Evolutionary conservation across 371 early-diverging fungal species (phyloP), one percentile per base, ranked within the genome.

Genomic region (Mucor plumbeus): DNA sequence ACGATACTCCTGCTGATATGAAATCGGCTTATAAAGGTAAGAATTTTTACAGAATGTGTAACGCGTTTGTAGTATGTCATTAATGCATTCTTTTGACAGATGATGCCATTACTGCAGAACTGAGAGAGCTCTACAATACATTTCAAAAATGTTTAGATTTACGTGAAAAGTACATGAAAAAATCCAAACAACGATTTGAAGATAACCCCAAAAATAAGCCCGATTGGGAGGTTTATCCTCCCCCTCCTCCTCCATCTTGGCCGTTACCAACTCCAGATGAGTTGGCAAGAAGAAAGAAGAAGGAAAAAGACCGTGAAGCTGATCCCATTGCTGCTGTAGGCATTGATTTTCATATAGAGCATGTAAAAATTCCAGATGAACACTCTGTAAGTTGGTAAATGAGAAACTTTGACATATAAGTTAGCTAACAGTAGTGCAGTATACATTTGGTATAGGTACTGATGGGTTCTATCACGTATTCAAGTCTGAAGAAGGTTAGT

Each of bases 151-250:
- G 95, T 70, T 82, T 94, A 0, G 85, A 91, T 41, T 73, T 97
- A 40, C 90, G 98, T 53, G 87, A 90, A 70, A 93, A 93, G 75
- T 97, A 97, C 84, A 94, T 97, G 88, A 64, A 64, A 59, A 70
- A 78, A 3, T 91, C 92, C 5, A 76, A 87, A n/a, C 98, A 97
- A 76, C 81, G 87, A 36, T 80, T 89, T 13, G 82, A 84, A 10
- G 97, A 95, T 68, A 95, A 97, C 75, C 98, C 97, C 26, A 91
- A 91, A 56, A 94, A 97, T 76, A 61, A 67, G 5, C 85, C 83
- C 11, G 87, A 82, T 15, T 98, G 96, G 95, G 78, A 83, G 5
- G 92, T 97, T 47, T 96, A 97, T 72, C 98, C 98, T 39, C 85
- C 88, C 0, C 93, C 97, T 5, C 96, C 97, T 0, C 85, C 83